Evolutionary conservation across 768 basidiomycete species (phyloP), one percentile per base, ranked within the genome.

Genomic region (Lentinus brumalis): DNA sequence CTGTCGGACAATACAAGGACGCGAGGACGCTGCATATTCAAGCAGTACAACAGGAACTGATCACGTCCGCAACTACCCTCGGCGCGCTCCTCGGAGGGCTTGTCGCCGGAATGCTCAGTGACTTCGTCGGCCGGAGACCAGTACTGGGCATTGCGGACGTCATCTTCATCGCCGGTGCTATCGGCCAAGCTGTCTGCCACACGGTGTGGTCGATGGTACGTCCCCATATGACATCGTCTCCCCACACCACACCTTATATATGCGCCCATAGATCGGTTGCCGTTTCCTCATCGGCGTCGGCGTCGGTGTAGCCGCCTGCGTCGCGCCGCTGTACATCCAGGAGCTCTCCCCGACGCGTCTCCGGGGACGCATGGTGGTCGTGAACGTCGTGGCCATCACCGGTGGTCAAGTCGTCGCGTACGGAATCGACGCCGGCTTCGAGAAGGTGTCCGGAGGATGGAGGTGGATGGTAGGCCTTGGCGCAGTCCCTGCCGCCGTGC

Each of bases 391-490:
- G 0, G 85, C 86, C 76, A 91, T 94, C 68, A 94, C 92, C 0
- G 77, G 87, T 6, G 89, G 89, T 2, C 92, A 92, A 64, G 89
- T 92, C 32, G 81, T 92, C 50, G 88, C 89, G 0, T 93, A 91
- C 68, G 87, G 84, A 18, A 86, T 87, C 56, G 88, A 84, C 29
- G 87, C 87, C 26, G 87, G 82, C 2, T 89, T 89, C 65, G 82
- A 78, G 59, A 81, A 82, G 58, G 73, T 82, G 54, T 72, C 73
- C 35, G 74, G 79, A 3, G 92, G 92, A 2, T 94, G 92, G 92
- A 76, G 92, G 53, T 93, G 85, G 85, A 90, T 92, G 88, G 88
- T 91, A 15, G 92, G 89, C 4, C 75, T 93, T 2, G 89, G 91
- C 14, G 83, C 83, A 1, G 76, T 89, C 2, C 89, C 89, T 1